Conservation (phyloP, 345 rosid genomes). For the Boechera divaricarpa region DNA sequence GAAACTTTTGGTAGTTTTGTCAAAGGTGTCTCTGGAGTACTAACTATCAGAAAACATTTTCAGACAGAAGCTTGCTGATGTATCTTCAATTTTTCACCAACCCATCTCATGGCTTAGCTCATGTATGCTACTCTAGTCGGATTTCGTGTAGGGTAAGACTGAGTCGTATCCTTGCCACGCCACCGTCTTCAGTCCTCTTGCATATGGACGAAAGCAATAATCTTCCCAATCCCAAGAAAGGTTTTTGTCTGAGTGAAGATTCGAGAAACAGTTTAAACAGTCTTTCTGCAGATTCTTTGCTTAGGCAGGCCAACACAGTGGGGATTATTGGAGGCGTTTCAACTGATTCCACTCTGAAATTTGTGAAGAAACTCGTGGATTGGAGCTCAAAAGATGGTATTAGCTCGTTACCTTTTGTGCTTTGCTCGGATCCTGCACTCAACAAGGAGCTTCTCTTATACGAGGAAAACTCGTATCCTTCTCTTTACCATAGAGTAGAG, state of each 20-base stretch:
- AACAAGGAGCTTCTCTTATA: conserved; percentile 57
- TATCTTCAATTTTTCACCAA: conserved; percentile 51
- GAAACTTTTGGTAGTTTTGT: conserved; percentile 26
- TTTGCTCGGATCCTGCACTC: conserved; percentile 74
- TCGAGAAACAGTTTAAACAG: conserved; percentile 35
- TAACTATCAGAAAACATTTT: conserved; percentile 42
- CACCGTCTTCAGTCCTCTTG: conserved; percentile 62
- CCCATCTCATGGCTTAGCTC: conserved; percentile 46
- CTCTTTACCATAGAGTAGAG: conserved; percentile 46
- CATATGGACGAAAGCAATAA: conserved; percentile 62
- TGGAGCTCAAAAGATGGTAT: conserved; percentile 58
- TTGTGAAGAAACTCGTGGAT: conserved; percentile 60
- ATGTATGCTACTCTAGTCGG: conserved; percentile 39
- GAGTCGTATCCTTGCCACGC: conserved; percentile 53
- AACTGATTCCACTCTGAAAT: conserved; percentile 56
- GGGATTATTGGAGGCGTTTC: conserved; percentile 83
- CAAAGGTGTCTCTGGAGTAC: conserved; percentile 28
- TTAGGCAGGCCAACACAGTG: conserved; percentile 58
- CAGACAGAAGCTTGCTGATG: conserved; percentile 56
- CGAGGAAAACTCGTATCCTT: conserved; percentile 56
- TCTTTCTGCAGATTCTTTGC: conserved; percentile 49
- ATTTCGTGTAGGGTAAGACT: conserved; percentile 45
- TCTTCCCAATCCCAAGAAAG: conserved; percentile 53
- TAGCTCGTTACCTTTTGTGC: conserved; percentile 61
- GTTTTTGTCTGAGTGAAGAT: conserved; percentile 44